phyloP scores from a whole-genome alignment of 1,284 basidiomycete species.

The Mycosarcoma maydis region DNA sequence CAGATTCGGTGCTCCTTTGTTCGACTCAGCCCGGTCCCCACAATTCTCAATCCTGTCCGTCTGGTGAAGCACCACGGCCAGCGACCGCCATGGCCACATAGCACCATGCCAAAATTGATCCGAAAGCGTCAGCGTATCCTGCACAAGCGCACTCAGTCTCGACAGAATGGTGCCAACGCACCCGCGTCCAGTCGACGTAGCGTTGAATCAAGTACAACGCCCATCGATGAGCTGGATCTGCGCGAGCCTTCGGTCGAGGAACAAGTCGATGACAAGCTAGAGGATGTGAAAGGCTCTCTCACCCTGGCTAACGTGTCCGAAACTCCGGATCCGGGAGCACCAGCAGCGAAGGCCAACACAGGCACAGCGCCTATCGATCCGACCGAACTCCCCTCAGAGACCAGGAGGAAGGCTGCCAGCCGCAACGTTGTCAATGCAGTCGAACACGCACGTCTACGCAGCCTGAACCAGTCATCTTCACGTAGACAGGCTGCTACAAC shows the following conservation, averaged over 20 bases:
- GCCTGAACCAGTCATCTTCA: not conserved
- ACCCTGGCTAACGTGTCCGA: too few relatives aligned
- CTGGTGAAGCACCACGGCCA: too few relatives aligned
- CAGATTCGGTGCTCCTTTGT: too few relatives aligned
- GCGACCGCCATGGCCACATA: slow-evolving; percentile 2
- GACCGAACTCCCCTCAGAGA: slow-evolving; percentile 42
- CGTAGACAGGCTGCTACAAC: too few relatives aligned
- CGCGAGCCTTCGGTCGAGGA: not conserved
- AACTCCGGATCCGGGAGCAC: too few relatives aligned
- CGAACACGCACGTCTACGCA: slow-evolving; percentile 30
- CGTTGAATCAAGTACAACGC: too few relatives aligned
- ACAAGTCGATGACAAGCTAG: not conserved
- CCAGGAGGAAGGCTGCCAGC: slow-evolving; percentile 35
- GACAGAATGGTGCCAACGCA: slow-evolving; percentile 9
- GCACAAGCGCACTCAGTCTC: slow-evolving; percentile 22
- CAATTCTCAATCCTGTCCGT: too few relatives aligned
- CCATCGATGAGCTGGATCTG: not conserved
- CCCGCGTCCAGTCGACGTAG: not conserved
- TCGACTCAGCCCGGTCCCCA: slow-evolving; percentile 12
- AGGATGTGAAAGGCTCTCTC: too few relatives aligned
- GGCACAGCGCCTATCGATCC: slow-evolving; percentile 11
- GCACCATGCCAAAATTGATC: slow-evolving; percentile 41
- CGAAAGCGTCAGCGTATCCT: slow-evolving; percentile 47
- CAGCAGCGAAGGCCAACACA: not conserved
- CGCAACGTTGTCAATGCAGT: slow-evolving; percentile 31